Percentiles rank a stretch among this genome's conserved stretches.
phyloP scores from a whole-genome alignment of 441 rosid genomes.

The Sinapis alba region DNA sequence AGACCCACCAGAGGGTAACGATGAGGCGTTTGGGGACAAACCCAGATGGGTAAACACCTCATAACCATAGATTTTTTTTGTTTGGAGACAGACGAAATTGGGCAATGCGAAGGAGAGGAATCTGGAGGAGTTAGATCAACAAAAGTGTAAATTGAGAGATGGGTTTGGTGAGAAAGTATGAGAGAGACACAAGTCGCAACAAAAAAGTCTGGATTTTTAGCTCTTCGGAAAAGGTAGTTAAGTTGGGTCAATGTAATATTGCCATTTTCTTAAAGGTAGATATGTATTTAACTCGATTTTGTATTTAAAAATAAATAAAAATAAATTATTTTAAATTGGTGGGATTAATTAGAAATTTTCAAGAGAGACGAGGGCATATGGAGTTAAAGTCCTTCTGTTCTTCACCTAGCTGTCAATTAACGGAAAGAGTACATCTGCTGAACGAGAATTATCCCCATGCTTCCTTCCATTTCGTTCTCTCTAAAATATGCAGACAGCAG shows the following conservation, averaged over 20 bases:
- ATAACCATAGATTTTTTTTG: slow-evolving; percentile 50
- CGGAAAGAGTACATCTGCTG: not conserved
- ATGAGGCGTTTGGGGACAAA: slow-evolving; percentile 43
- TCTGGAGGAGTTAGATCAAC: slow-evolving; percentile 31
- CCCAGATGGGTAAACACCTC: slow-evolving; percentile 54
- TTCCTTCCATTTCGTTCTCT: no score
- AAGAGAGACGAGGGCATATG: no score
- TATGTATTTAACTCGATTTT: no score
- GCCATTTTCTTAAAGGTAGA: no score
- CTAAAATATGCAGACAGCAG: no score
- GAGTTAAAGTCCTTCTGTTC: no score
- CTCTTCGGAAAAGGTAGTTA: no score
- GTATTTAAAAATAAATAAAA: no score
- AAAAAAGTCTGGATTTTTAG: slow-evolving; percentile 19
- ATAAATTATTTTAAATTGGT: no score
- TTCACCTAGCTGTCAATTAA: no score
- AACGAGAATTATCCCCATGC: not conserved
- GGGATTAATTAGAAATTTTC: no score
- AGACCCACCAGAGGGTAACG: slow-evolving; percentile 37
- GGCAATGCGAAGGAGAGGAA: slow-evolving; percentile 26
- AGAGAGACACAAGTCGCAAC: slow-evolving; percentile 6
- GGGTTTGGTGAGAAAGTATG: slow-evolving; percentile 30
- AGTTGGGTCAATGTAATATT: no score
- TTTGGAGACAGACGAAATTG: not conserved
- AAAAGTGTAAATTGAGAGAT: slow-evolving; percentile 5